Conservation (phyloP, 2,329 filamentous ascomycete species). For the Daldinia sp. region DNA sequence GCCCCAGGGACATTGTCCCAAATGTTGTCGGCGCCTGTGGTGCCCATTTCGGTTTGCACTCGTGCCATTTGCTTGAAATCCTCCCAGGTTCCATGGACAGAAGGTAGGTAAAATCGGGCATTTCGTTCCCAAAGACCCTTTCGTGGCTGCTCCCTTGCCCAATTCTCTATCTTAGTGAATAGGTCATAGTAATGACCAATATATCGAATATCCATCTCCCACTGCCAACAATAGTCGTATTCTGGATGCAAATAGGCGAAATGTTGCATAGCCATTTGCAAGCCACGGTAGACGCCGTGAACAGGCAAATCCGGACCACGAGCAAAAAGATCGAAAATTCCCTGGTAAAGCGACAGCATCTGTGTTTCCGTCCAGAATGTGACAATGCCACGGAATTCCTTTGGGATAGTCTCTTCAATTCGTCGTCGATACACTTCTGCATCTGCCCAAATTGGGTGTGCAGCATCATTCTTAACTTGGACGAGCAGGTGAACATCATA, state of each 20-base stretch:
- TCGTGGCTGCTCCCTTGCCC: conserved; percentile 78
- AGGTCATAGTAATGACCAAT: conserved; percentile 87
- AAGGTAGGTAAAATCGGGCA: conserved; percentile 80
- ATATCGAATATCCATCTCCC: conserved; percentile 94
- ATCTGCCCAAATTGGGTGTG: conserved; percentile 82
- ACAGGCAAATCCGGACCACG: conserved; percentile 77
- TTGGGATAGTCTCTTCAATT: conserved; percentile 76
- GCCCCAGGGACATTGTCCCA: conserved; percentile 67
- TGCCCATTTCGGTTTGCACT: conserved; percentile 79
- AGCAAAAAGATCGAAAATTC: conserved; percentile 80
- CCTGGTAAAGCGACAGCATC: conserved; percentile 91
- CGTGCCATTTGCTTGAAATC: conserved; percentile 83
- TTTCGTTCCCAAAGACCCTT: conserved; percentile 87
- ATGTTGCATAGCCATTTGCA: conserved; percentile 94
- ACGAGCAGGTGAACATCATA: conserved; percentile 89
- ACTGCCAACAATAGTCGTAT: conserved; percentile 93
- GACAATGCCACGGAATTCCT: conserved; percentile 88
- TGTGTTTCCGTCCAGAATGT: conserved; percentile 95
- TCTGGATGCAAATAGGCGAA: conserved; percentile 90
- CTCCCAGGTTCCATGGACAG: conserved; percentile 81
- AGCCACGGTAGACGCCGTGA: conserved; percentile 91
- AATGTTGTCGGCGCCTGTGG: conserved; percentile 73
- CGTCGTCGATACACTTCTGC: conserved; percentile 74
- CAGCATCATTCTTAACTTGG: conserved; percentile 82
- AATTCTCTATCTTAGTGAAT: conserved; percentile 75